Conservation (phyloP, 2,329 filamentous ascomycete species). For the Aspergillus pseudoglaucus region DNA sequence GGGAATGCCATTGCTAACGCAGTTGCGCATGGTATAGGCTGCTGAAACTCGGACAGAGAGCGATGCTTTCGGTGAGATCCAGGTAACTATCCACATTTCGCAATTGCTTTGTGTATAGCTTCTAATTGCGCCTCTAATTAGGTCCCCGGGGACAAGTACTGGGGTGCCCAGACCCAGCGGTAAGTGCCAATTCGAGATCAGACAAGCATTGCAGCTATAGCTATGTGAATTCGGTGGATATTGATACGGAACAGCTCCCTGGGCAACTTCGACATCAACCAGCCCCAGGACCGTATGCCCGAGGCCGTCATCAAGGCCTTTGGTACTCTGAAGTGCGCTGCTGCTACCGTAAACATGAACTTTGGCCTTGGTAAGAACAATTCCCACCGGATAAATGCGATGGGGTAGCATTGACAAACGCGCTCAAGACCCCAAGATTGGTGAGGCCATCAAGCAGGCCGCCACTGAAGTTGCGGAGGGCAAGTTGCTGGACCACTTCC, state of each 20-base stretch:
- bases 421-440: slow-evolving; percentile 70
- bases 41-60: slow-evolving; percentile 69
- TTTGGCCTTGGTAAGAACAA: slow-evolving; percentile 64
- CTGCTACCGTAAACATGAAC: slow-evolving; percentile 90
- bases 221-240: slow-evolving; percentile 2
- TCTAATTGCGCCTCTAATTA: slow-evolving; percentile 15
- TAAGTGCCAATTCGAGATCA: slow-evolving; percentile 21
- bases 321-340: slow-evolving; percentile 94
- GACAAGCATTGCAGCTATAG: neutral
- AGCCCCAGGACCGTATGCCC: slow-evolving; percentile 98
- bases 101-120: neutral
- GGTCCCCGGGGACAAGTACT: slow-evolving; percentile 89
- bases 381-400: slow-evolving; percentile 7
- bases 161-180: slow-evolving; percentile 95
- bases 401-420: neutral
- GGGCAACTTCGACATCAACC: slow-evolving; percentile 98
- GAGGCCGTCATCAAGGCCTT: slow-evolving; percentile 87
- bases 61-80: slow-evolving; percentile 95
- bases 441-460: slow-evolving; percentile 88
- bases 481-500: slow-evolving; percentile 95
- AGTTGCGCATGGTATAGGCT: slow-evolving; percentile 20
- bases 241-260: slow-evolving; percentile 54
- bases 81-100: slow-evolving; percentile 38
- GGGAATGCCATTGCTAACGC: slow-evolving; percentile 6
- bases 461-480: slow-evolving; percentile 86